Conservation (phyloP, 768 basidiomycete genomes). For the Mycena kentingensis region DNA sequence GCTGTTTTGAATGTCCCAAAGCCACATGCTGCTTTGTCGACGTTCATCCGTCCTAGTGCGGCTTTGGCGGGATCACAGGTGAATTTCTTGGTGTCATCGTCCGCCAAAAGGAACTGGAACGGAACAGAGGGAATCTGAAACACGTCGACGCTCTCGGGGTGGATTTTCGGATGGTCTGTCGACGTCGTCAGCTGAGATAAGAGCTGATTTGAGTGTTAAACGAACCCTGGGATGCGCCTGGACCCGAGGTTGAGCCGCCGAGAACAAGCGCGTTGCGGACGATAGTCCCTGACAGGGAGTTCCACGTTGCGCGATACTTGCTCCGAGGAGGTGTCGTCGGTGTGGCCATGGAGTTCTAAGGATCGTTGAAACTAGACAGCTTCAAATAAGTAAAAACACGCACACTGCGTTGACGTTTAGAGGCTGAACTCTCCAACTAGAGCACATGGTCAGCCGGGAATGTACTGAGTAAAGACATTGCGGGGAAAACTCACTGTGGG, state of each 20-base stretch:
- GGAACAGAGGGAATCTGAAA: not conserved
- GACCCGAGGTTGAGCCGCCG: not conserved
- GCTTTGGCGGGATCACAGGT: not conserved
- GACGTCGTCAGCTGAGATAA: not conserved
- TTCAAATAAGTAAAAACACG: too few relatives aligned
- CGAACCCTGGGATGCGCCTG: not conserved
- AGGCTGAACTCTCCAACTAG: too few relatives aligned
- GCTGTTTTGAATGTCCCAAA: constrained; percentile 4
- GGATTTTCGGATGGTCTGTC: not conserved
- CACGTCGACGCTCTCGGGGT: not conserved
- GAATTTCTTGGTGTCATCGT: not conserved
- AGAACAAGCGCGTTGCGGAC: not conserved
- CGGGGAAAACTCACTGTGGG: not conserved
- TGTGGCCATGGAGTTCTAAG: not conserved
- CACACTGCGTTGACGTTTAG: too few relatives aligned
- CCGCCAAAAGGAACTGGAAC: not conserved
- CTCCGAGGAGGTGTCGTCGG: not conserved
- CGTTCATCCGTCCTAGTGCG: not conserved
- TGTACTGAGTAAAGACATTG: not conserved
- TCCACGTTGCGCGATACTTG: not conserved
- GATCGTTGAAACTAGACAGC: too few relatives aligned
- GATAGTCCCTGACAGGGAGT: not conserved
- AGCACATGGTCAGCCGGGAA: not conserved
- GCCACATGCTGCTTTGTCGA: not conserved
- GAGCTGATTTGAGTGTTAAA: not conserved